These are phyloP conservation scores for Alternaria brassicae DNA, from an alignment of 2,329 filamentous ascomycete species.

Conservation along the genomic window DNA sequence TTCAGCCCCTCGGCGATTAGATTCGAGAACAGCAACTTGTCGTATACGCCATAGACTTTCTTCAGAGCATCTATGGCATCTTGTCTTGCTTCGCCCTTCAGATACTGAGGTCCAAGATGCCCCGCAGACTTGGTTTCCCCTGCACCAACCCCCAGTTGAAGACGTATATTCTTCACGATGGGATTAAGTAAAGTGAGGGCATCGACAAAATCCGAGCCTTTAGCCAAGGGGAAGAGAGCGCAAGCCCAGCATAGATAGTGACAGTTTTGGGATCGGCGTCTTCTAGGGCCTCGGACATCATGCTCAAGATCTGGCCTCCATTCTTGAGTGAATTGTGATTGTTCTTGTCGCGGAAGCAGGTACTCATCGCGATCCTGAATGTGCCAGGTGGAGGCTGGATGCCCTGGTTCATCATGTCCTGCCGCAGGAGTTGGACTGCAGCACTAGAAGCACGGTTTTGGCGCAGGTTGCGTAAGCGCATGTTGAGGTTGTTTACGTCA, in stretches of 20 bases:
- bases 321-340: slow-evolving; percentile 73
- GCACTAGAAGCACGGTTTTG: slow-evolving; percentile 69
- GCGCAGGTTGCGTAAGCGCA: slow-evolving; percentile 72
- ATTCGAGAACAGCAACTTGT: slow-evolving; percentile 41
- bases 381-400: slow-evolving; percentile 54
- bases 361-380: slow-evolving; percentile 75
- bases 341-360: slow-evolving; percentile 77
- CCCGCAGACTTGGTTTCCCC: slow-evolving; percentile 4
- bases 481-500: slow-evolving; percentile 73
- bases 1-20: slow-evolving; percentile 41
- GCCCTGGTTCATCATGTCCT: slow-evolving; percentile 37
- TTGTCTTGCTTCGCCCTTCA: slow-evolving; percentile 28
- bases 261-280: slow-evolving; percentile 42
- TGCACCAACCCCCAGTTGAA: slow-evolving; percentile 41
- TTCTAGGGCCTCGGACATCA: slow-evolving; percentile 37
- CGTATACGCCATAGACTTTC: slow-evolving; percentile 40
- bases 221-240: slow-evolving; percentile 35
- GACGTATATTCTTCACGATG: slow-evolving; percentile 33
- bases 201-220: slow-evolving; percentile 37
- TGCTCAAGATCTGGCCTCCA: slow-evolving; percentile 68
- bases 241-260: slow-evolving; percentile 42
- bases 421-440: slow-evolving; percentile 64
- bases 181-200: slow-evolving; percentile 39
- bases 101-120: slow-evolving; percentile 17
- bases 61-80: slow-evolving; percentile 38